Evolutionary conservation across 371 early-diverging fungal species (phyloP).

Genomic region (Vairimorpha necatrix): DNA sequence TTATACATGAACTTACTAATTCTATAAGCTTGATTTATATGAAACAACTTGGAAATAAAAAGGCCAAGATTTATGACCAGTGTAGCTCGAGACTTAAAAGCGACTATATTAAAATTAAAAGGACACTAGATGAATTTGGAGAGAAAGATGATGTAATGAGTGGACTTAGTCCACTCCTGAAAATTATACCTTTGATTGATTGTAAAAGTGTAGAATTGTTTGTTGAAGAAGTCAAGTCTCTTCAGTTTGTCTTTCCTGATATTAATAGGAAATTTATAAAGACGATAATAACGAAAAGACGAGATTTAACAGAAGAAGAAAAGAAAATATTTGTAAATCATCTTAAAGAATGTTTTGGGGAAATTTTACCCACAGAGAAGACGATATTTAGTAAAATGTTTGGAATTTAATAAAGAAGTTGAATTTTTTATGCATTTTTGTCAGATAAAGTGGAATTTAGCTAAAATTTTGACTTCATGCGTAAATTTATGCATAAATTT

Average conservation of each 20-base stretch:
- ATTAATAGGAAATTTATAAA: conserved; percentile 41
- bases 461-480: neutral
- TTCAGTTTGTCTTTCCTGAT: conserved; percentile 39
- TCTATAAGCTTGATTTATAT: conserved; percentile 49
- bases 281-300: conserved; percentile 44
- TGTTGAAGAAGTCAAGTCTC: conserved; percentile 53
- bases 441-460: neutral
- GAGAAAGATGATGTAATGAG: conserved; percentile 49
- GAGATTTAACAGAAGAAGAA: conserved; percentile 41
- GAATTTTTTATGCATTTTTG: no score
- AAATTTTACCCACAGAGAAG: conserved; percentile 17
- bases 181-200: conserved; percentile 52
- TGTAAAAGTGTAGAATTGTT: conserved; percentile 55
- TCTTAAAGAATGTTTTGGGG: conserved; percentile 38
- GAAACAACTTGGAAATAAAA: conserved; percentile 52
- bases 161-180: conserved; percentile 32
- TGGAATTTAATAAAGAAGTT: conserved; percentile 9
- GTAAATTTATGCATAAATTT: neutral
- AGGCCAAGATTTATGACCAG: conserved; percentile 31
- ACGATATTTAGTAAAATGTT: conserved; percentile 35
- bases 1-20: conserved; percentile 44
- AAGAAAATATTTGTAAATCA: conserved; percentile 28
- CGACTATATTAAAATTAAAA: conserved; percentile 45
- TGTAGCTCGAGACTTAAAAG: conserved; percentile 35
- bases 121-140: conserved; percentile 46